These are phyloP conservation scores for Colletotrichum navitas DNA, from an alignment of 2,329 filamentous ascomycete species.

Conservation along the genomic window DNA sequence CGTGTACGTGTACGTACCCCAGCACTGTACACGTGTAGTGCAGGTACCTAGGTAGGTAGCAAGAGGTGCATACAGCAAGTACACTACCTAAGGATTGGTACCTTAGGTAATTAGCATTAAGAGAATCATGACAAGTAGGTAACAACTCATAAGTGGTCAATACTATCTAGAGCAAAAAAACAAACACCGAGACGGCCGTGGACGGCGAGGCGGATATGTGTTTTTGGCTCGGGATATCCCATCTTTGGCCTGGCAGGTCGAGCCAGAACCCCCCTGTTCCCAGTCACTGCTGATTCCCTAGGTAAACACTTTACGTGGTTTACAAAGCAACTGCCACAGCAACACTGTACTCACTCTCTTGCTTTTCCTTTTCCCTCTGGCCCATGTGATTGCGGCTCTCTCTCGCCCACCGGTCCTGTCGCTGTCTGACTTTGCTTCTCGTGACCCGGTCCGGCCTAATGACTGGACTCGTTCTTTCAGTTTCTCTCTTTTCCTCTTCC, in stretches of 20 bases:
- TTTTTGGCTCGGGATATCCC: slow-evolving; percentile 15
- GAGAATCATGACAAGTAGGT: neutral
- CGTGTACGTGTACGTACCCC: slow-evolving; percentile 5
- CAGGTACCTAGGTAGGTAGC: neutral
- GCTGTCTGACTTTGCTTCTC: neutral
- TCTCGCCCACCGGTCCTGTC: neutral
- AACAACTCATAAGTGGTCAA: neutral
- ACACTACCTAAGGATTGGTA: neutral
- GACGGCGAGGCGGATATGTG: neutral
- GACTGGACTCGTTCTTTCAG: neutral
- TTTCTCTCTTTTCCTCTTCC: neutral
- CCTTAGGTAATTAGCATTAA: neutral
- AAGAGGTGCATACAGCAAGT: neutral
- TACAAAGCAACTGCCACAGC: neutral
- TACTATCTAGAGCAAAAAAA: neutral
- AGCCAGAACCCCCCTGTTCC: neutral
- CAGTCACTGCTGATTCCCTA: neutral
- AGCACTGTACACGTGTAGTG: neutral
- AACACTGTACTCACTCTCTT: neutral
- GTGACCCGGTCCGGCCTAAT: neutral
- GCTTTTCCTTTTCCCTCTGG: neutral
- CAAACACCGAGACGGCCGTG: neutral
- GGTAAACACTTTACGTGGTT: no score
- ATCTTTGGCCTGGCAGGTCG: neutral
- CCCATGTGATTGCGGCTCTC: slow-evolving; percentile 24